phyloP scores from a whole-genome alignment of 371 early-diverging fungal genomes.

The Rhizopus microsporus region DNA sequence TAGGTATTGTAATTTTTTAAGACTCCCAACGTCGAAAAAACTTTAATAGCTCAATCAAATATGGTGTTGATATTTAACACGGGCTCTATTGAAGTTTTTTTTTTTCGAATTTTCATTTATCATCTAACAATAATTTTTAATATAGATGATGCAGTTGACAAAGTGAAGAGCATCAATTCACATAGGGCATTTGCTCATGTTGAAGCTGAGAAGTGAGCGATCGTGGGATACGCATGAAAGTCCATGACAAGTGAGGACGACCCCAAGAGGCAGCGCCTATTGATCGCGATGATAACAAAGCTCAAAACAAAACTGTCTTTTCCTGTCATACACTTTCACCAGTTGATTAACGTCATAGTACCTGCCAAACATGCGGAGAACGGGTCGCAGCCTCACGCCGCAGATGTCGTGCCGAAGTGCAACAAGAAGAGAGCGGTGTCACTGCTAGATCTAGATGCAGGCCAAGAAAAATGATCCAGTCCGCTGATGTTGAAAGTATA shows the following conservation, averaged over 20 bases:
- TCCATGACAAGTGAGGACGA: no score
- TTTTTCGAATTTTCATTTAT: not conserved
- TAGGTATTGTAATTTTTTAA: conserved; percentile 5
- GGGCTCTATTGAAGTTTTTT: not conserved
- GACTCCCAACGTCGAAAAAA: conserved; percentile 10
- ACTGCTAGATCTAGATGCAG: no score
- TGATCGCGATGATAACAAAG: conserved; percentile 9
- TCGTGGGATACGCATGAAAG: conserved; percentile 3
- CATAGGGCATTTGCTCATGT: conserved; percentile 7
- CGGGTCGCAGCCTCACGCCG: no score
- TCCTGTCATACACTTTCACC: no score
- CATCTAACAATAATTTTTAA: not conserved
- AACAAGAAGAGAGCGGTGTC: no score
- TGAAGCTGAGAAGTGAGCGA: conserved; percentile 1
- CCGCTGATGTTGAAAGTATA: no score
- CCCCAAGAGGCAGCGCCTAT: no score
- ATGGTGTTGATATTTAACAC: conserved; percentile 2
- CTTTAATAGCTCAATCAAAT: conserved; percentile 6
- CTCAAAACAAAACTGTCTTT: conserved; percentile 10
- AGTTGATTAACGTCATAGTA: no score
- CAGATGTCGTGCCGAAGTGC: no score
- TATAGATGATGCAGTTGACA: conserved; percentile 1
- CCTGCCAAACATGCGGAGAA: no score
- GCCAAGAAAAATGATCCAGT: no score
- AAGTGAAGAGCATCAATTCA: not conserved